Base-by-base conservation (phyloP, 768 basidiomycete genomes). In the Boletus barrowsii region DNA sequence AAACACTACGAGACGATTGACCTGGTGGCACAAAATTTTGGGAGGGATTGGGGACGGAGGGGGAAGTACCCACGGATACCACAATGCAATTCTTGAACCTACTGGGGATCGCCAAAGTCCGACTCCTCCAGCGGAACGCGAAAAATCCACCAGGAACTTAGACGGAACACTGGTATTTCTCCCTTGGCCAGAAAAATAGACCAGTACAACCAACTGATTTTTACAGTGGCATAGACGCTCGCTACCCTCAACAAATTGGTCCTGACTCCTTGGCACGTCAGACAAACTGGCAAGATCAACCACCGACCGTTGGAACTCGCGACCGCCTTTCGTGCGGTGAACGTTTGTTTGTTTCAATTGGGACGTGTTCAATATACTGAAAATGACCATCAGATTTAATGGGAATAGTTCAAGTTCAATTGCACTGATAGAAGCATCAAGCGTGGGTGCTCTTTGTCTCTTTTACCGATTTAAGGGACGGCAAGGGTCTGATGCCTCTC, bases 401-500 rank as follows among this genome's bases (percentile, higher is more conserved):
- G 20, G 33, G 39, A 39, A 55, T 29, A 33, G 8, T 55, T 45
- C 30, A 18, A 20, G 8, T 55, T 45, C 30, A 18, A 20, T 47
- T 22, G 42, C 33, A 13, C 32, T 47, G 53, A 53, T 51, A 35
- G 51, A 55, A 55, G 55, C 35, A 26, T 60, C 51, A 30, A 30
- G 14, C 45, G 49, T 47, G 53, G 48, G 60, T 56, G 51, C 48
- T 43, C 9, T 47, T 10, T 22, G 39, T 39, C 24, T 1, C 6
- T 15, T 49, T 66, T 55, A 22, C 64, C 63, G 43, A 40, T 60
- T 64, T 54, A 45, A 65, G 63, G 50, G 53, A 53, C 51, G 41
- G 33, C 24, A 33, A 47, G 49, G 15, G 22, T 39, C 20, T 48
- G 40, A 51, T 42, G 20, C 32, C 53, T 63, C 54, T 53, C 51